Percentiles rank a stretch among this genome's conserved stretches.
Conservation (phyloP, 257 asterid species). For the Dorcoceras hygrometricum region DNA sequence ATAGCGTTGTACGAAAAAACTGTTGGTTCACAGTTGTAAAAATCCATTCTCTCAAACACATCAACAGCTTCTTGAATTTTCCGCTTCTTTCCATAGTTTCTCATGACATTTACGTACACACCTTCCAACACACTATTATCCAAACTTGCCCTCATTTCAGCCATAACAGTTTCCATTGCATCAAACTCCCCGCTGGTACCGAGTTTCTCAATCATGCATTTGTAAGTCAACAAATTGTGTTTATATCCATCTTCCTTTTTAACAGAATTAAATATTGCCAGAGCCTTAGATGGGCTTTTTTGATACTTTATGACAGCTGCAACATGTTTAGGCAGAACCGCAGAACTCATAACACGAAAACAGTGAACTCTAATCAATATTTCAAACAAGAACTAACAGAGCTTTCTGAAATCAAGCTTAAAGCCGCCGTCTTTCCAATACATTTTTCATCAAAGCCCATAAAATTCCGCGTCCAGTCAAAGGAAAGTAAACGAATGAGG, state of each 20-base stretch:
- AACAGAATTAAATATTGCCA: conserved; percentile 74
- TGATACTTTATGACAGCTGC: conserved; percentile 69
- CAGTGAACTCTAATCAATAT: conserved; percentile 16
- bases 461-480: background rate
- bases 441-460: background rate
- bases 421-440: conserved; percentile 10
- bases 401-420: conserved; percentile 20
- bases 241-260: conserved; percentile 67
- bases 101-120: conserved; percentile 65
- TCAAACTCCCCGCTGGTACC: conserved; percentile 67
- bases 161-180: conserved; percentile 67
- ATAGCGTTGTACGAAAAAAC: conserved; percentile 63
- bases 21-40: conserved; percentile 72
- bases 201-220: conserved; percentile 74
- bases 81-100: conserved; percentile 68
- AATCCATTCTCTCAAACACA: conserved; percentile 92
- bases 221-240: conserved; percentile 68
- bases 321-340: conserved; percentile 82
- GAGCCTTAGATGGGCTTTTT: conserved; percentile 78
- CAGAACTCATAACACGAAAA: conserved; percentile 50
- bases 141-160: conserved; percentile 55
- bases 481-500: background rate
- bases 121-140: conserved; percentile 65
- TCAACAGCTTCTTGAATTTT: conserved; percentile 72
- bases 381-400: conserved; percentile 28